Percentiles rank a stretch among this genome's conserved stretches.
Conservation (phyloP, 164 flowering plant species). For the Vitis rotundifolia region DNA sequence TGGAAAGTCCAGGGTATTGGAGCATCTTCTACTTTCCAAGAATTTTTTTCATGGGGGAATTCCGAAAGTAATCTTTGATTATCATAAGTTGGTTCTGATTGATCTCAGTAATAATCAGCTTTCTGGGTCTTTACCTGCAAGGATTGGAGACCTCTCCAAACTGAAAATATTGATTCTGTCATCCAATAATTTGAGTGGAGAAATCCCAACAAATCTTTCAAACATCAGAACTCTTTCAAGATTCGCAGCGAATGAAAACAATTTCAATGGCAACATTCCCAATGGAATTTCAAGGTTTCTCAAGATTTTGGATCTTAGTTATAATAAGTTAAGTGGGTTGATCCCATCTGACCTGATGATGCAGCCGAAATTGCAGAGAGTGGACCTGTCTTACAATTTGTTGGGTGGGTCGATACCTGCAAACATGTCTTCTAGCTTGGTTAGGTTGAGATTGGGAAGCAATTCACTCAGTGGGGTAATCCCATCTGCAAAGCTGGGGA, state of each 20-base stretch:
- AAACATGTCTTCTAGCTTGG: slow-evolving; percentile 36
- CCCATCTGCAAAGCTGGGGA: slow-evolving; percentile 23
- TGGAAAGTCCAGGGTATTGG: slow-evolving; percentile 37
- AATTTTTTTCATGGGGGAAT: slow-evolving; percentile 34
- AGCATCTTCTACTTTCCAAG: slow-evolving; percentile 38
- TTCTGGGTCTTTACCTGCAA: slow-evolving; percentile 42
- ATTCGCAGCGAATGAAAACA: slow-evolving; percentile 66
- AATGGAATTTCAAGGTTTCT: slow-evolving; percentile 33
- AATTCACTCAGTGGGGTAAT: slow-evolving; percentile 46
- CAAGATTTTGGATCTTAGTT: slow-evolving; percentile 58
- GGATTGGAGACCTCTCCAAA: slow-evolving; percentile 45
- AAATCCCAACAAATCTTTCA: slow-evolving; percentile 43
- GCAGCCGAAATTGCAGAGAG: slow-evolving; percentile 31
- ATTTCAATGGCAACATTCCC: slow-evolving; percentile 51
- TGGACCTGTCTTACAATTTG: slow-evolving; percentile 54
- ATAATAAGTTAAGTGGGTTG: slow-evolving; percentile 42
- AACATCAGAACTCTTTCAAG: slow-evolving; percentile 37
- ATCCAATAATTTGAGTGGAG: slow-evolving; percentile 42
- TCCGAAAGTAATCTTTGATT: slow-evolving; percentile 35
- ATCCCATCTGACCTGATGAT: slow-evolving; percentile 56
- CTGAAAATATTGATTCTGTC: slow-evolving; percentile 51
- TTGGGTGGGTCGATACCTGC: slow-evolving; percentile 53
- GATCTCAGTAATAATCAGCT: slow-evolving; percentile 52
- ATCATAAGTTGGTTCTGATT: slow-evolving; percentile 40
- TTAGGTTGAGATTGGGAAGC: slow-evolving; percentile 59